Evolutionary conservation across 1,139 yeast genomes (phyloP), one percentile per base, ranked within the genome.

Genomic region (Zygosaccharomyces sapae): DNA sequence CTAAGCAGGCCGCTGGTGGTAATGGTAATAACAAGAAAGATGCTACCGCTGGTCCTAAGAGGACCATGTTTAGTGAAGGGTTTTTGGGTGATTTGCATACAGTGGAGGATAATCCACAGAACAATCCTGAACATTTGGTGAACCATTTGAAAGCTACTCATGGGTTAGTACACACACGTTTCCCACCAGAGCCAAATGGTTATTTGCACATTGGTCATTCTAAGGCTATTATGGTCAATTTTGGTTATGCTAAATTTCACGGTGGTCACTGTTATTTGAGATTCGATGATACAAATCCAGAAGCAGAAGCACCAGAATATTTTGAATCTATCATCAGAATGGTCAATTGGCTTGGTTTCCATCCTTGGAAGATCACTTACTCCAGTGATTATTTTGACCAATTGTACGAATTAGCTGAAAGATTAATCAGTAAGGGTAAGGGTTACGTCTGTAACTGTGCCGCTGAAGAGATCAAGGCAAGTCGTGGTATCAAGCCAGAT

Each of bases 171-270:
- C 82, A 77, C 62, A 94, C 98, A 1, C 81, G 99, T 65, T 92
- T 92, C 73, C 99, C 99, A 30, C 98, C 98, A 5, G 98, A 92
- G 70, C 98, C 98, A 44, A 90, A 90, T 67, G 98, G 98, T 49
- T 92, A 81, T 63, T 76, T 92, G 63, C 98, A 92, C 67, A 92
- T 92, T 68, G 99, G 99, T 39, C 99, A 92, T 67, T 86, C 96
- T 42, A 94, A 94, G 72, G 98, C 98, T 45, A 92, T 92, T 65
- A 86, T 92, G 78, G 96, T 92, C 50, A 90, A 92, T 68, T 92
- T 92, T 67, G 97, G 97, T 12, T 92, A 76, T 65, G 98, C 98
- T 39, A 83, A 86, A 66, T 83, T 72, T 69, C 76, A 89, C 66
- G 76, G 79, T 50, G 99, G 98, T 54, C 76, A 80, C 50, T 90